phyloP scores from a whole-genome alignment of 768 basidiomycete species.

The Rhodotorula kratochvilovae region DNA sequence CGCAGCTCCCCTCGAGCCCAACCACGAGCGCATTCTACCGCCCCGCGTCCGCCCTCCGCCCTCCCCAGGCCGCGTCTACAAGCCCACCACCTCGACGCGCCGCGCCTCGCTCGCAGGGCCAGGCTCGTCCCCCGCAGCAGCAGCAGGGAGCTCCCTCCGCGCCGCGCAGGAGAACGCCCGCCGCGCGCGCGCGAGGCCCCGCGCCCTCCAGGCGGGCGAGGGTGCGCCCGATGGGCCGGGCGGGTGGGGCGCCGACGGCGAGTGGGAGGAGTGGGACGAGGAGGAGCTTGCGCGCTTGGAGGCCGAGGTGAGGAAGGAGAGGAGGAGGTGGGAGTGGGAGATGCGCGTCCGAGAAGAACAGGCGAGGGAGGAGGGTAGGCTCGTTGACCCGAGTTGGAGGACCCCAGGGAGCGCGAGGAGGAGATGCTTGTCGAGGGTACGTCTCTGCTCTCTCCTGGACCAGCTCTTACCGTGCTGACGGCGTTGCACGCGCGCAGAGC shows the following conservation, averaged over 20 bases:
- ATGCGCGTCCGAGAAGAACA: background rate
- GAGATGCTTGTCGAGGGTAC: background rate
- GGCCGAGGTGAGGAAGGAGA: constrained; percentile 16
- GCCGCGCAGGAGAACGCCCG: background rate
- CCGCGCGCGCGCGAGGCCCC: background rate
- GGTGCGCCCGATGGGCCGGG: constrained; percentile 14
- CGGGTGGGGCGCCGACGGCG: constrained; percentile 15
- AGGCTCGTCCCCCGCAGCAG: background rate
- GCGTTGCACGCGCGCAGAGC: background rate
- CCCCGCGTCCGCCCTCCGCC: background rate
- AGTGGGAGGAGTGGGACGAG: constrained; percentile 27
- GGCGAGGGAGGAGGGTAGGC: background rate
- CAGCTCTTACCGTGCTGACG: background rate
- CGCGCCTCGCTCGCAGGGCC: too few species aligned
- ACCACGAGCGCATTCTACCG: background rate
- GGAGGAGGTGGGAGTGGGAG: constrained; percentile 11
- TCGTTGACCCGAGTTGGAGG: background rate
- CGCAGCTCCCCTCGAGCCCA: background rate
- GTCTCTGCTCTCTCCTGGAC: background rate
- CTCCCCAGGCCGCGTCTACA: background rate
- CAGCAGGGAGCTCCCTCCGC: background rate
- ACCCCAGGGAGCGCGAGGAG: background rate
- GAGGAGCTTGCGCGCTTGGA: constrained; percentile 18
- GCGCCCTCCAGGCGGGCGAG: too few species aligned
- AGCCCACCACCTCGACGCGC: background rate